Base-by-base conservation (phyloP, 345 rosid genomes). In the Alliaria petiolata region DNA sequence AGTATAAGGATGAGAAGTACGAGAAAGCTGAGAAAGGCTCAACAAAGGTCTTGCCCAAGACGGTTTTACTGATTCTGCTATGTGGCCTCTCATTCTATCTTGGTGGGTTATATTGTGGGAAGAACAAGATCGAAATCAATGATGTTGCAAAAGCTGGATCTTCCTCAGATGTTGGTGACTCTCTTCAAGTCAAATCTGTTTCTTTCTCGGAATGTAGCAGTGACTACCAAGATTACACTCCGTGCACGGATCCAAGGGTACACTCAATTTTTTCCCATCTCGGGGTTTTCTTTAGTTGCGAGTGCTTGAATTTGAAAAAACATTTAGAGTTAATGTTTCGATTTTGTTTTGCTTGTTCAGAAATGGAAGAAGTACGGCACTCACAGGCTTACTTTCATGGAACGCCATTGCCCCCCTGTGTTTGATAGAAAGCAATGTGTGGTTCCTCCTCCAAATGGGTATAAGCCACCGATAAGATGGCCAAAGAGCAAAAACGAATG, bases 241-340 rank as follows among this genome's bases (percentile, higher is more conserved):
- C 99, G 0, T 95, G 99, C 86, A 95, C 99, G 0, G 96, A 95
- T 85, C 99, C 99, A 62, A 88, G 70, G 96, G 99, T 91, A 83
- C 1, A 16, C 33, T 63, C 26, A 10, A 4, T 30, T 22, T 28
- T n/a, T 22, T 1, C 1, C 11, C 11, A 1, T 58, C 61, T 69
- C 6, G 6, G n/a, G 14, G 26, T 46, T 31, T n/a, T 52, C 3
- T 49, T 25, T 25, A 34, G 22, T 38, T 4, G 26, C 31, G 35
- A 22, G 13, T 45, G 25, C 12, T 54, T 62, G 70, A 54, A 36
- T 69, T 10, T 55, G 53, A 36, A 4, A n/a, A 30, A 28, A 1
- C 0, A 2, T 54, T 19, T 30, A 45, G 54, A 36, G 54, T 60
- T 47, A 56, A 71, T 50, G 76, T 52, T 43, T 52, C 15, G 33